Conservation (phyloP, 768 basidiomycete species). For the Russula compacta region DNA sequence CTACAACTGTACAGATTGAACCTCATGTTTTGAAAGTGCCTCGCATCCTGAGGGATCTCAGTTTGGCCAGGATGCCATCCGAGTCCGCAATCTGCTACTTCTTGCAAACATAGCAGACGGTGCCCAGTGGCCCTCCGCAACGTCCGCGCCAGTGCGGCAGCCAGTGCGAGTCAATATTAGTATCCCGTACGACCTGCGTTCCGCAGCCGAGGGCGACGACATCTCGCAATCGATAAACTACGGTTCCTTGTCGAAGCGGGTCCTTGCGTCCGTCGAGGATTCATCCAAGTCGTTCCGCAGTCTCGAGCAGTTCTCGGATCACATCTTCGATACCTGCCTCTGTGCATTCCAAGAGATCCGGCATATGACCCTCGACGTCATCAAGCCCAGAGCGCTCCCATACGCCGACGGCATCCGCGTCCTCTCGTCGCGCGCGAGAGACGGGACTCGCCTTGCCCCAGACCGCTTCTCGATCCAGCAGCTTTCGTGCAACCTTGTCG, state of each 20-base stretch:
- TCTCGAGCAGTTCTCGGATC: constrained; percentile 39
- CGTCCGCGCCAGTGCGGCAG: constrained; percentile 33
- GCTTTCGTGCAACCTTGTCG: constrained; percentile 43
- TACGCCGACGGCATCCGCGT: constrained; percentile 40
- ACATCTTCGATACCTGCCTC: constrained; percentile 34
- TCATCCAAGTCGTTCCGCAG: constrained; percentile 27
- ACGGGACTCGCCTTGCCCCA: constrained; percentile 12
- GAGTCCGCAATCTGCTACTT: constrained; percentile 41
- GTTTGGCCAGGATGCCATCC: constrained; percentile 29
- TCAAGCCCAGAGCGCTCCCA: constrained; percentile 42
- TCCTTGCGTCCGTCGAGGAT: constrained; percentile 24
- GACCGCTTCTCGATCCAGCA: constrained; percentile 28
- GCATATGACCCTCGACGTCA: constrained; percentile 36
- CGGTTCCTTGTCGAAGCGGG: constrained; percentile 33
- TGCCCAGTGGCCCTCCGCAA: constrained; percentile 37
- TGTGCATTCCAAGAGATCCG: constrained; percentile 27
- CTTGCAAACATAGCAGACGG: constrained; percentile 34
- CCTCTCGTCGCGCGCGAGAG: constrained; percentile 28
- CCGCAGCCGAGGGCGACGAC: constrained; percentile 44
- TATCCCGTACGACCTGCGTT: constrained; percentile 41
- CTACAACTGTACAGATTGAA: background rate
- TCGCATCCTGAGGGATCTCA: background rate
- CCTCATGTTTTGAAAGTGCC: background rate
- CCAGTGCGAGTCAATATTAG: constrained; percentile 44
- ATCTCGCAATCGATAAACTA: constrained; percentile 59